phyloP scores from a whole-genome alignment of 1,284 basidiomycete genomes.

The Laetiporus sulphureus region DNA sequence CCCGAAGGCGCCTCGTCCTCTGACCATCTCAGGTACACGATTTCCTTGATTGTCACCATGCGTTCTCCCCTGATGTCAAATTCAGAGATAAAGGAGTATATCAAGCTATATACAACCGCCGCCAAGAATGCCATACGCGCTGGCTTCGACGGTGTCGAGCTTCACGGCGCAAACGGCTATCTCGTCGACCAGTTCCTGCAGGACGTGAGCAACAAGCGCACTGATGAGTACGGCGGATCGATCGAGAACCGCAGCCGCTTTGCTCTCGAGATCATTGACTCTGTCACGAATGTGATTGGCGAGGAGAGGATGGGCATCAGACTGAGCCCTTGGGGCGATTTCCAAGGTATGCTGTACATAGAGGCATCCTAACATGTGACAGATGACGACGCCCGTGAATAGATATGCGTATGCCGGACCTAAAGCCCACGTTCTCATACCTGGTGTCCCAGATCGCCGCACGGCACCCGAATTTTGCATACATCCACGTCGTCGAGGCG shows the following conservation, averaged over 20 bases:
- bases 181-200: slow-evolving; percentile 40
- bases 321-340: slow-evolving; percentile 44
- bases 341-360: slow-evolving; percentile 25
- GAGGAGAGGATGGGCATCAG: slow-evolving; percentile 40
- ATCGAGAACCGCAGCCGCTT: slow-evolving; percentile 50
- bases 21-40: slow-evolving; percentile 26
- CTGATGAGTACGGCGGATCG: slow-evolving; percentile 54
- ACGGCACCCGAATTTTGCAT: slow-evolving; percentile 36
- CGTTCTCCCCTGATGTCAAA: too few relatives aligned
- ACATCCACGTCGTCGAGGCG: slow-evolving; percentile 38
- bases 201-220: slow-evolving; percentile 42
- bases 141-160: slow-evolving; percentile 40
- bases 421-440: slow-evolving; percentile 27
- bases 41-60: too few relatives aligned
- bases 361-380: background rate
- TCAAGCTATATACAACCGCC: slow-evolving; percentile 29
- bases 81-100: slow-evolving; percentile 39
- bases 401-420: slow-evolving; percentile 34
- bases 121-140: slow-evolving; percentile 37
- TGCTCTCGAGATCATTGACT: slow-evolving; percentile 40
- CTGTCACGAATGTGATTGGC: slow-evolving; percentile 34
- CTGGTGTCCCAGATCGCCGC: slow-evolving; percentile 23
- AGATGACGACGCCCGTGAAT: background rate
- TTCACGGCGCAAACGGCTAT: slow-evolving; percentile 31
- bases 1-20: slow-evolving; percentile 31